Base-by-base conservation (phyloP, 129 eudicot genomes). In the Centaurea solstitialis region DNA sequence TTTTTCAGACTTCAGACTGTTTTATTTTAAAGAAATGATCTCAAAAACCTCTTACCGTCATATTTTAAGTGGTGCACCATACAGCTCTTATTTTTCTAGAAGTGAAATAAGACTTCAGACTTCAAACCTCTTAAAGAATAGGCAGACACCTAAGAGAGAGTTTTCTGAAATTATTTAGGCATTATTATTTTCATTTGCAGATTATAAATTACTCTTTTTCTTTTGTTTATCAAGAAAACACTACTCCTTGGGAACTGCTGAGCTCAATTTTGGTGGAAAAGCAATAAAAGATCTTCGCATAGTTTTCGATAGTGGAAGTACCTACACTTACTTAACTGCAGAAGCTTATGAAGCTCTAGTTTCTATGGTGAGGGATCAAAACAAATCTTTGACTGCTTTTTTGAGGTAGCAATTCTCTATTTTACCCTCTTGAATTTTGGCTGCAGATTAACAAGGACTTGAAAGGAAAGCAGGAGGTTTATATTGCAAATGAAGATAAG, bases 281-380 rank as follows among this genome's bases (percentile, higher is more conserved):
- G 50, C 86, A 22, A 92, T 90, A 2, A 86, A 90, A 69, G 93
- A 87, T 78, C 91, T 94, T 67, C 78, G 70, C 0, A 73, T 94
- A 84, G 83, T 90, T 76, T 92, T 94, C 69, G 98, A 92, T 41
- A 94, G 97, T 75, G 98, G 97, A 68, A 94, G 96, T 80, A 92
- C 98, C 23, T 92, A 87, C 85, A 90, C 90, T 47, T 94, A 94
- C 89, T 88, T 94, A 15, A 77, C 40, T 84, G 77, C 78, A 67
- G 17, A 78, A 77, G 87, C 97, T 41, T 92, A 90, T 79, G 30
- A 78, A 21, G 78, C 79, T 64, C 72, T 90, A 62, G 43, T 90
- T 41, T 68, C 91, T 81, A 35, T 70, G 97, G 96, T 92, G 69
- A 87, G 87, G 7, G 39, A 39, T 5, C 2, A 0, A 33, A 33